Evolutionary conservation across 192 early-diverging fungal genomes (phyloP).

Genomic region (Mortierella antarctica): DNA sequence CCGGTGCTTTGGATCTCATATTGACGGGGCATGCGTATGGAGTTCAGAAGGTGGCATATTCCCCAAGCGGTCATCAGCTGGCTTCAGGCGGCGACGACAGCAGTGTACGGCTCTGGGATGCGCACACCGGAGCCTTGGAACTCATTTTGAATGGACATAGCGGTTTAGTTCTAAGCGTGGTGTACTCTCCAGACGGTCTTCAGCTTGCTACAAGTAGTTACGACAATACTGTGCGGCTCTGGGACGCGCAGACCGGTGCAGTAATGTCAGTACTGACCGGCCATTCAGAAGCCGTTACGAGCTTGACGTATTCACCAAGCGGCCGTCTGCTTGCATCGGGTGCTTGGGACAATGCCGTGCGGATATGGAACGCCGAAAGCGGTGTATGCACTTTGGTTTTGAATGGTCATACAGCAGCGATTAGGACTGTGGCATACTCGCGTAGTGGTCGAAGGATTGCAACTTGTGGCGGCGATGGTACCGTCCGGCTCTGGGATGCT

Average conservation of each 20-base stretch:
- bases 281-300: not conserved
- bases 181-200: not conserved
- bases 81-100: not conserved
- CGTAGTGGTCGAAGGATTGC: not conserved
- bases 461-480: not conserved
- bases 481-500: not conserved
- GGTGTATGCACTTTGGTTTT: not conserved
- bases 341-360: not conserved
- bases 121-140: not conserved
- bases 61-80: constrained; percentile 5
- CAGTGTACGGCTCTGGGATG: not conserved
- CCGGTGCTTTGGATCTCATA: not conserved
- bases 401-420: not conserved
- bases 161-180: not conserved
- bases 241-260: not conserved
- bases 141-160: not conserved
- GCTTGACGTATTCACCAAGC: not conserved
- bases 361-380: not conserved
- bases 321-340: not conserved
- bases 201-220: not conserved
- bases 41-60: not conserved
- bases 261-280: not conserved
- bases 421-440: not conserved
- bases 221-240: not conserved
- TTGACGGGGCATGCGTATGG: not conserved